phyloP scores from a whole-genome alignment of 1,284 basidiomycete genomes.

The Cryptococcus amylolentus region DNA sequence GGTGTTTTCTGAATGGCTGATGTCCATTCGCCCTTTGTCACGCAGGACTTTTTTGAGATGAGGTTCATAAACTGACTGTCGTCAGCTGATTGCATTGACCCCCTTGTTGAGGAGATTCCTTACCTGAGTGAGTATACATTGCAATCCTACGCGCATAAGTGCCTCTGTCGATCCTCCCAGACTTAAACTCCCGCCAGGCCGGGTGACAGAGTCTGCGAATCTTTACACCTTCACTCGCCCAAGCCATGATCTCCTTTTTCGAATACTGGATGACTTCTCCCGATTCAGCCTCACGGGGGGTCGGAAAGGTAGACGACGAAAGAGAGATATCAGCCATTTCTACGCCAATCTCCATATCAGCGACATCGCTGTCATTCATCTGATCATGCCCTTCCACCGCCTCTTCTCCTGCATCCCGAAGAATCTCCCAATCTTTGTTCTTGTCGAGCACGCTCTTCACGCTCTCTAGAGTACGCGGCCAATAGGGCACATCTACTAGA shows the following conservation, averaged over 20 bases:
- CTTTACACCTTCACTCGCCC: slow-evolving; percentile 20
- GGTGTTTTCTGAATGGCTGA: slow-evolving; percentile 21
- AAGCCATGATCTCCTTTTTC: slow-evolving; percentile 15
- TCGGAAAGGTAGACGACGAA: not conserved
- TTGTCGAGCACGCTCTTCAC: slow-evolving; percentile 6
- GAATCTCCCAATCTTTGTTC: slow-evolving; percentile 19
- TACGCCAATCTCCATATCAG: not conserved
- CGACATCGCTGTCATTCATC: not conserved
- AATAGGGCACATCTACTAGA: slow-evolving; percentile 22
- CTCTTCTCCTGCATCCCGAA: not conserved
- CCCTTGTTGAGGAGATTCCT: slow-evolving; percentile 1
- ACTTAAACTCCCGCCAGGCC: slow-evolving; percentile 19
- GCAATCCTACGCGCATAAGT: slow-evolving; percentile 22
- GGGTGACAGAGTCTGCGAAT: slow-evolving; percentile 22
- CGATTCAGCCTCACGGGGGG: not conserved
- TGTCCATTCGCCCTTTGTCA: slow-evolving; percentile 22
- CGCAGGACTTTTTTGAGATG: slow-evolving; percentile 24
- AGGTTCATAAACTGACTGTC: slow-evolving; percentile 19
- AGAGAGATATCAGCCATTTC: not conserved
- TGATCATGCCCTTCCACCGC: not conserved
- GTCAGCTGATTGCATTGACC: not conserved
- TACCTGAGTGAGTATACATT: slow-evolving; percentile 17
- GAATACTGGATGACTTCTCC: slow-evolving; percentile 2
- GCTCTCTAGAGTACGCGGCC: slow-evolving; percentile 19
- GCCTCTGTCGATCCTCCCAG: slow-evolving; percentile 18